Percentiles rank a stretch among this genome's conserved stretches.
Conservation (phyloP, 2,329 filamentous ascomycete genomes). For the Scedosporium dehoogii region DNA sequence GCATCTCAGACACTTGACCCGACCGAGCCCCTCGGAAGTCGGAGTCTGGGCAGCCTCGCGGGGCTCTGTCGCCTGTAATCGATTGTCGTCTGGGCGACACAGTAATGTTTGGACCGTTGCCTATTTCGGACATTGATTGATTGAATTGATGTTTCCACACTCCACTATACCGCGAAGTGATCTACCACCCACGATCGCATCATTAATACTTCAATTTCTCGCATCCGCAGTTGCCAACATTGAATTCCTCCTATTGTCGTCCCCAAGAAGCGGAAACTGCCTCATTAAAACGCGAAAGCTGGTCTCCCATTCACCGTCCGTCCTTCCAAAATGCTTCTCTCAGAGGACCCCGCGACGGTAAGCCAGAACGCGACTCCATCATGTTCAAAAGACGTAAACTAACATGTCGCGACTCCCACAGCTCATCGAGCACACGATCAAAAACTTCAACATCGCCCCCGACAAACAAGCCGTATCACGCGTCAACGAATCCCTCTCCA, state of each 20-base stretch:
- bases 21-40: background rate
- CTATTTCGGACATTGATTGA: background rate
- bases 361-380: constrained; percentile 15
- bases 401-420: constrained; percentile 23
- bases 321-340: constrained; percentile 68
- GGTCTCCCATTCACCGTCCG: background rate
- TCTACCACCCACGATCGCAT: too few relatives aligned
- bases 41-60: background rate
- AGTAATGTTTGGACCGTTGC: constrained; percentile 9
- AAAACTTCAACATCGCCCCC: constrained; percentile 88
- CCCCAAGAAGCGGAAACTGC: background rate
- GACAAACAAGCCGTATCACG: constrained; percentile 79
- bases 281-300: background rate
- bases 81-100: constrained; percentile 23
- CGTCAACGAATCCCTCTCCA: constrained; percentile 72
- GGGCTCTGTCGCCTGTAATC: constrained; percentile 10
- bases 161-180: too few relatives aligned
- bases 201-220: background rate
- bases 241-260: background rate
- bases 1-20: background rate
- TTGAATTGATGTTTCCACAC: too few relatives aligned
- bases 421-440: constrained; percentile 85
- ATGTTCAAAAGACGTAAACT: background rate
- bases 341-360: constrained; percentile 85
- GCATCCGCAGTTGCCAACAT: background rate